Base-by-base conservation (phyloP, 768 basidiomycete species). In the Panellus pusillus region DNA sequence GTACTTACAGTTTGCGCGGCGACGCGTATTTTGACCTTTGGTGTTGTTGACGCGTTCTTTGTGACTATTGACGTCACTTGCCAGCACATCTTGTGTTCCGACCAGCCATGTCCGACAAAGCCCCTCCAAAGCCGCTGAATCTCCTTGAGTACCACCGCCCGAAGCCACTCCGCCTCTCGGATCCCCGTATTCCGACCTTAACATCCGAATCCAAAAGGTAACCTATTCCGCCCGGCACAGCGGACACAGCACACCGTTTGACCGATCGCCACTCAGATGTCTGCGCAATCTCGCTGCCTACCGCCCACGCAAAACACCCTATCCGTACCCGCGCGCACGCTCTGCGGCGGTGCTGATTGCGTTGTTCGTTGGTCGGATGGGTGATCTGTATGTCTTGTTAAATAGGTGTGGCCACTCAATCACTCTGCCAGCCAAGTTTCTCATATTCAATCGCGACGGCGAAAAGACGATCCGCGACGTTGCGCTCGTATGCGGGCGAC, bases 371-470 rank as follows among this genome's bases (percentile, higher is more conserved):
- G 93, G 93, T 0, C 74, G 93, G 7, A 76, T 78, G 28, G 93
- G 93, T 6, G 91, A 95, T 61, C 63, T 96, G 20, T 90, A 93
- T 61, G 93, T 95, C 4, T 66, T 94, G 28, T 77, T 95, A n/a
- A 91, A 82, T 63, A 77, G 86, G 91, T 89, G 35, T 12, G 5
- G 24, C 24, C 6, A 24, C 6, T 24, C 24, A 24, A 24, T 24
- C 24, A 24, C 24, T 24, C 24, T 6, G 24, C 24, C 14, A 46
- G 28, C 15, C n/a, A 12, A 20, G 14, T 5, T 6, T 35, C 19
- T 18, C 17, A 40, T 18, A 29, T 13, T 8, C 13, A 45, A 13
- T 15, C 42, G 32, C 27, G n/a, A n/a, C n/a, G n/a, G 24, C 2
- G 24, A 24, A n/a, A 39, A 95, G 93, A 56, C 84, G 93, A 2